These are phyloP conservation scores for Boletus pseudopeckii DNA, from an alignment of 768 basidiomycete species.

Conservation along the genomic window DNA sequence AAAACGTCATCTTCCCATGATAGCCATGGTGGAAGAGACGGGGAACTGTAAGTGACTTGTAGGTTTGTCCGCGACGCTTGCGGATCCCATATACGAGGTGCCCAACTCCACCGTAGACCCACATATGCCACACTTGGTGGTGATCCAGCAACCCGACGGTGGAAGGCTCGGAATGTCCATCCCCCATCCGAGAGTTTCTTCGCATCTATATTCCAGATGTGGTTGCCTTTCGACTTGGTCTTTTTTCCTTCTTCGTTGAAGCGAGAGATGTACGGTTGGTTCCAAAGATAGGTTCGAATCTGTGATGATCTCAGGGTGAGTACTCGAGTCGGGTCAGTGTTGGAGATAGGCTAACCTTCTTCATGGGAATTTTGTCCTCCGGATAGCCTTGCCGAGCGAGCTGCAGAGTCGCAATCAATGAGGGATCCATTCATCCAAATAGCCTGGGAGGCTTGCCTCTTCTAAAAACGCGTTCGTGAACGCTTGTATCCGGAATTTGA, in stretches of 20 bases:
- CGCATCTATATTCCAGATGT: slow-evolving; percentile 99
- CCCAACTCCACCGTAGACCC: slow-evolving; percentile 83
- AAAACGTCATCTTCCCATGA: slow-evolving; percentile 83
- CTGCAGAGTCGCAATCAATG: slow-evolving; percentile 37
- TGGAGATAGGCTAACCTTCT: slow-evolving; percentile 61
- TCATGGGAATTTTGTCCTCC: slow-evolving; percentile 94
- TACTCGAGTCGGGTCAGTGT: slow-evolving; percentile 3
- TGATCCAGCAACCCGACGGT: slow-evolving; percentile 80
- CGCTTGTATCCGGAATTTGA: slow-evolving; percentile 98
- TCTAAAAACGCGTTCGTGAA: slow-evolving; percentile 96
- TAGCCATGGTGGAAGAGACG: slow-evolving; percentile 82
- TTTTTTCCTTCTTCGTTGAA: slow-evolving; percentile 99
- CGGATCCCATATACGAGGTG: slow-evolving; percentile 95
- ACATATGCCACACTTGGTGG: slow-evolving; percentile 81
- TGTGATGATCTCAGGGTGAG: slow-evolving; percentile 34
- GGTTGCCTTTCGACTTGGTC: slow-evolving; percentile 98
- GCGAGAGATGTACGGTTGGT: slow-evolving; percentile 87
- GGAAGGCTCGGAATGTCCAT: slow-evolving; percentile 88
- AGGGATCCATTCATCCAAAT: slow-evolving; percentile 1
- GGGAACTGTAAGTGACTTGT: slow-evolving; percentile 76
- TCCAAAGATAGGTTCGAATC: slow-evolving; percentile 96
- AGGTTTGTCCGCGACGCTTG: slow-evolving; percentile 82
- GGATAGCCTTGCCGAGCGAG: slow-evolving; percentile 82
- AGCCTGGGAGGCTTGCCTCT: slow-evolving; percentile 50
- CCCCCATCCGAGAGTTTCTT: slow-evolving; percentile 69